Evolutionary conservation across 2,329 filamentous ascomycete genomes (phyloP).

Genomic region (Metarhizium anisopliae): DNA sequence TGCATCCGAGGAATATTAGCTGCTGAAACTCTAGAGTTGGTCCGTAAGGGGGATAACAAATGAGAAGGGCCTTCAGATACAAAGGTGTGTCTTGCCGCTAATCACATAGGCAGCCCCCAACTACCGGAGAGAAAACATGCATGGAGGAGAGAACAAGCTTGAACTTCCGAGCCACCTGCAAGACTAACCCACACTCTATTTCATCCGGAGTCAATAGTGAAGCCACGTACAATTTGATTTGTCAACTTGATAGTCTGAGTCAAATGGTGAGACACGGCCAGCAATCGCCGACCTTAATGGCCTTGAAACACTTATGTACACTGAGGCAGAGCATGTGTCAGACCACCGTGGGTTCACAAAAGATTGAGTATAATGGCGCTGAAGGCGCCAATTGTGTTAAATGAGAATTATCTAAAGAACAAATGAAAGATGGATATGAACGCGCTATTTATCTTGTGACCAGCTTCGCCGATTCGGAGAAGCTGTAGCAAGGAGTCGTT

Average conservation of each 20-base stretch:
- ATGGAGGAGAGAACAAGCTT: background rate
- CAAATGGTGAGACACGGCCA: background rate
- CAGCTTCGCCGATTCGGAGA: no score
- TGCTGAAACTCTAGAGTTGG: background rate
- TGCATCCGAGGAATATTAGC: background rate
- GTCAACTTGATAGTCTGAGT: background rate
- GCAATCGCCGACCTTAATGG: background rate
- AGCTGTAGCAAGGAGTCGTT: no score
- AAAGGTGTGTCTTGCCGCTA: background rate
- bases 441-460: no score
- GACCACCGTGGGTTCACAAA: no score
- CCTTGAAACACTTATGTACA: no score
- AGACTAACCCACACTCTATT: background rate
- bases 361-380: no score
- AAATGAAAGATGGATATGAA: no score
- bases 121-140: background rate
- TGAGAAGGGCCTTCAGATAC: background rate
- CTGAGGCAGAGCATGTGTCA: no score
- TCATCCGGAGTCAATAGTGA: background rate
- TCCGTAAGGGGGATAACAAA: background rate
- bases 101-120: background rate
- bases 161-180: background rate
- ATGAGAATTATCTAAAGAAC: no score
- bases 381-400: no score
- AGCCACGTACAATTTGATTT: background rate